These are phyloP conservation scores for Amniculicola lignicola DNA, from an alignment of 495 filamentous ascomycete genomes.

Conservation along the genomic window DNA sequence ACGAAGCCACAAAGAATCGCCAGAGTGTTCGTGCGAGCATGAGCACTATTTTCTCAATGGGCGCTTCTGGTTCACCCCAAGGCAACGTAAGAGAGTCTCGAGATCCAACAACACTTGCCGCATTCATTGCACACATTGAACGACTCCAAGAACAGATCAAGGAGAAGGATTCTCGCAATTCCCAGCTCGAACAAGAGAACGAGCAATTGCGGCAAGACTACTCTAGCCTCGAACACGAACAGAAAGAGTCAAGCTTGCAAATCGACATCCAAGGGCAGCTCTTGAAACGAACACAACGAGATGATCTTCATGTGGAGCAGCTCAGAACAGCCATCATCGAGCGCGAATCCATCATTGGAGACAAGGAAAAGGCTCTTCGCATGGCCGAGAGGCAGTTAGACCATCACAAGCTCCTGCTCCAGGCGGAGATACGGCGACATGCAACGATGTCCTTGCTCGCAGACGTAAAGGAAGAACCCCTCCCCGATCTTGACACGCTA, in stretches of 20 bases:
- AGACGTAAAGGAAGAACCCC: conserved; percentile 6
- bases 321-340: conserved; percentile 21
- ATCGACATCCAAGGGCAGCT: conserved; percentile 22
- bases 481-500: conserved; percentile 23
- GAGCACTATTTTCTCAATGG: conserved; percentile 24
- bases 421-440: conserved; percentile 26
- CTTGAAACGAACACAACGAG: conserved; percentile 16
- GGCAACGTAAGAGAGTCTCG: conserved; percentile 13
- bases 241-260: conserved; percentile 9
- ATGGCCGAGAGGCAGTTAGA: conserved; percentile 29
- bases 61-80: conserved; percentile 8
- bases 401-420: conserved; percentile 25
- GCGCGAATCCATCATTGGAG: conserved; percentile 21
- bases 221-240: conserved; percentile 9
- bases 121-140: conserved; percentile 32
- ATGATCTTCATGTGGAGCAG: conserved; percentile 25
- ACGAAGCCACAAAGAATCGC: background rate
- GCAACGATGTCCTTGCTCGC: conserved; percentile 11
- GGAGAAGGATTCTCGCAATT: conserved; percentile 17
- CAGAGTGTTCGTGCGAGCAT: conserved; percentile 22
- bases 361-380: conserved; percentile 23
- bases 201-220: background rate
- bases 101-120: conserved; percentile 16
- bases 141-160: conserved; percentile 30
- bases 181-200: conserved; percentile 14